phyloP scores from a whole-genome alignment of 1,284 basidiomycete species.

The Trichosporon inkin region DNA sequence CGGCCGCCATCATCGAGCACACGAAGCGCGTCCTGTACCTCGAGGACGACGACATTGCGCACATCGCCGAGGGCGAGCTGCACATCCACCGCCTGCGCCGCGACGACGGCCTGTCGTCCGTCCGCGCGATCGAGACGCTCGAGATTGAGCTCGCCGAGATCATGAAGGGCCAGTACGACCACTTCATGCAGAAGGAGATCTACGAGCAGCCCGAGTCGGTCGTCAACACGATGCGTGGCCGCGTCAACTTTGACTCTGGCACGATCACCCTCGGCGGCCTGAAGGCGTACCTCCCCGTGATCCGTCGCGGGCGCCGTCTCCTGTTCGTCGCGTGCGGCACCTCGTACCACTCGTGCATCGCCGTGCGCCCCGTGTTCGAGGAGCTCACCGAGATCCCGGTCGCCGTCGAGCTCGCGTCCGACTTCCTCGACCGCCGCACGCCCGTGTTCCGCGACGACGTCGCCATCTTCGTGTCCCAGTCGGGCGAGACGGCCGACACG shows the following conservation, averaged over 20 bases:
- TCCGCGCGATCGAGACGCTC: slow-evolving; percentile 95
- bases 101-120: slow-evolving; percentile 71
- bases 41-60: slow-evolving; percentile 98
- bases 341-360: slow-evolving; percentile 94
- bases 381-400: slow-evolving; percentile 99
- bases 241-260: slow-evolving; percentile 96
- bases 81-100: slow-evolving; percentile 98
- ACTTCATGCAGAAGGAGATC: slow-evolving; percentile 99
- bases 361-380: slow-evolving; percentile 90
- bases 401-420: slow-evolving; percentile 93
- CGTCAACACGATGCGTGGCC: slow-evolving; percentile 99
- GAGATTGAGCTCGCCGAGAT: slow-evolving; percentile 99
- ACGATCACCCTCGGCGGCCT: slow-evolving; percentile 92
- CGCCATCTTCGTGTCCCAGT: slow-evolving; percentile 94
- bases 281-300: slow-evolving; percentile 90
- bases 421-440: slow-evolving; percentile 98
- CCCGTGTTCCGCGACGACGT: slow-evolving; percentile 99
- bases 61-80: slow-evolving; percentile 92
- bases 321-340: slow-evolving; percentile 98
- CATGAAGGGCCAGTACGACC: slow-evolving; percentile 99
- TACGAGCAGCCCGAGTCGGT: slow-evolving; percentile 99
- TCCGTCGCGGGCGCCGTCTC: slow-evolving; percentile 88
- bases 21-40: slow-evolving; percentile 98
- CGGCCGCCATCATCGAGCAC: slow-evolving; percentile 94
- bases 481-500: slow-evolving; percentile 97